Base-by-base conservation (phyloP, 192 early-diverging fungal species). In the Piromyces sp. region DNA sequence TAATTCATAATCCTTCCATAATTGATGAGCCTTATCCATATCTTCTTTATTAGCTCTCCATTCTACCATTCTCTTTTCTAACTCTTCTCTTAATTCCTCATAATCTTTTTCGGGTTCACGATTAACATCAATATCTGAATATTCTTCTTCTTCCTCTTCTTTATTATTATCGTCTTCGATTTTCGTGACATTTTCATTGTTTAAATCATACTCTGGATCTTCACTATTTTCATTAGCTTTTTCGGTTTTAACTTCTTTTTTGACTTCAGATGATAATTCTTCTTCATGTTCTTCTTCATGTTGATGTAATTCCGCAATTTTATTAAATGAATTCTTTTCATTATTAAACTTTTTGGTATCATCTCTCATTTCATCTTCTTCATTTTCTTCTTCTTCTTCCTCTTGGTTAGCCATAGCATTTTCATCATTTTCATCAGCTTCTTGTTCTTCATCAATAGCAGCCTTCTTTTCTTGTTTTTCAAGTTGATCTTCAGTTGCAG, bases 1-100 rank as follows among this genome's bases (percentile, higher is more conserved):
- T 17, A 91, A 90, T 83, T 94, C 92, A 87, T 98, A 99, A 79
- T 92, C 86, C 84, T 91, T 92, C 98, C 98, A 99, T 26, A 98
- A 86, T 82, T 94, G 87, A 29, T 85, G 84, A 26, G 86, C 38
- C 28, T 37, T 81, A n/a, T 80, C 80, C 37, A 85, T 88, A 80
- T 89, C 85, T 28, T 81, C 84, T 22, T 90, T 85, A 82, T 92
- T 91, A 40, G 88, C 85, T 15, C 93, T 89, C 96, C 96, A 97
- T 80, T 90, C 88, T 11, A 91, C 88, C 15, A 95, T 92, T 29
- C 87, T 88, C 80, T 87, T 86, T 83, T 97, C 95, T n/a, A 98
- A 87, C 28, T 95, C 91, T 12, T 88, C 87, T 30, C 96, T 92
- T 83, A 97, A 89, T 80, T 90, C 88, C 79, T 94, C 94, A 80